Evolutionary conservation across 2,329 filamentous ascomycete species (phyloP).

Genomic region (Stachybotrys chlorohalonatus): DNA sequence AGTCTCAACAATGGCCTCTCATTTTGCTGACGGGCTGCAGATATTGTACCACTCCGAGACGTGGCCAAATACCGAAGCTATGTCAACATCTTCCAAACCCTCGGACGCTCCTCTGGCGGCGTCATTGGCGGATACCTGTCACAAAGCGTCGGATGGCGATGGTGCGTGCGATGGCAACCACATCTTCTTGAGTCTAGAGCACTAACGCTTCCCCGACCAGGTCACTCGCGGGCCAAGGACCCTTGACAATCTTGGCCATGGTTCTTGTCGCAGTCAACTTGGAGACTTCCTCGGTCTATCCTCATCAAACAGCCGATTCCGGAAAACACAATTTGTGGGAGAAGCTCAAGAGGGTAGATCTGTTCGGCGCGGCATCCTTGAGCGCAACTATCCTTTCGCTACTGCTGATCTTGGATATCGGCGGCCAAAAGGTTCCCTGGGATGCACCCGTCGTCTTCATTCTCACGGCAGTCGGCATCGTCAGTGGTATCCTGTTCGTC

Average conservation of each 20-base stretch:
- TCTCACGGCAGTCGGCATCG: neutral
- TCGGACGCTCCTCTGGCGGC: constrained; percentile 2
- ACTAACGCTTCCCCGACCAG: neutral
- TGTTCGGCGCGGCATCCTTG: neutral
- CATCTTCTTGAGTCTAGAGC: neutral
- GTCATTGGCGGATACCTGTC: constrained; percentile 4
- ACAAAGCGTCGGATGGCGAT: constrained; percentile 4
- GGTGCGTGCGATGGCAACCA: neutral
- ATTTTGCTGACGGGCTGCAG: neutral
- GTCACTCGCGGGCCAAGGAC: neutral
- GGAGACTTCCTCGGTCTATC: neutral
- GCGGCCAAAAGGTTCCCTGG: neutral
- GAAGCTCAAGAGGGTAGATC: neutral
- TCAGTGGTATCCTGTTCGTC: neutral
- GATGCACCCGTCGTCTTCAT: neutral
- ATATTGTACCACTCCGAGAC: neutral
- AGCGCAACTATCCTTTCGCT: neutral
- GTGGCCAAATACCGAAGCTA: constrained; percentile 1
- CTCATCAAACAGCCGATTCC: neutral
- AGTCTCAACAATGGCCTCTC: neutral
- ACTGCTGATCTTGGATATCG: neutral
- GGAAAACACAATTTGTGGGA: too few relatives aligned
- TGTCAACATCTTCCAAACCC: constrained; percentile 2
- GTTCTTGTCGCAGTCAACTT: neutral
- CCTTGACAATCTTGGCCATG: neutral